Evolutionary conservation across 768 basidiomycete species (phyloP).

Genomic region (Dioszegia crocea): DNA sequence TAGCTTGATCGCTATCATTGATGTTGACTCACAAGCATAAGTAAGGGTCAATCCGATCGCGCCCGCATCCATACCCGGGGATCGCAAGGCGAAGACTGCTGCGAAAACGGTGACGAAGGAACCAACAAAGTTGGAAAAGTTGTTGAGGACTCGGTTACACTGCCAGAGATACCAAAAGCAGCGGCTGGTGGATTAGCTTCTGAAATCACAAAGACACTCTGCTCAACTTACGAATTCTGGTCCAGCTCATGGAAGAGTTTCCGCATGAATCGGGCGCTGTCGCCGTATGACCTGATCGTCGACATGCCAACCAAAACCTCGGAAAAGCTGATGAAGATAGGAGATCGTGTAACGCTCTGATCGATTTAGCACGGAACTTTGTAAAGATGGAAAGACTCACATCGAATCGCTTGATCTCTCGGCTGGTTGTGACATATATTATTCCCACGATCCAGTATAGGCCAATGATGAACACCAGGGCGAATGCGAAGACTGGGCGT

Average conservation of each 20-base stretch:
- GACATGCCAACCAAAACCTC: slow-evolving; percentile 51
- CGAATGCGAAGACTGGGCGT: slow-evolving; percentile 43
- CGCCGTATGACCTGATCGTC: slow-evolving; percentile 52
- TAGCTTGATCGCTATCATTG: not conserved
- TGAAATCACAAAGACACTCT: not conserved
- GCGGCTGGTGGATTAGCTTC: slow-evolving; percentile 22
- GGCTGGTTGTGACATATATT: slow-evolving; percentile 50
- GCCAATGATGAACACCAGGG: slow-evolving; percentile 42
- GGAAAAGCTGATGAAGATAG: slow-evolving; percentile 51
- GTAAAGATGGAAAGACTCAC: slow-evolving; percentile 21
- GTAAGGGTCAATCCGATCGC: slow-evolving; percentile 38
- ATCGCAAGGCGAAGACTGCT: slow-evolving; percentile 47
- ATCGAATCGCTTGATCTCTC: slow-evolving; percentile 53
- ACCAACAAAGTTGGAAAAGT: slow-evolving; percentile 48
- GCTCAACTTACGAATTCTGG: slow-evolving; percentile 45
- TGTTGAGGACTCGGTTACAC: slow-evolving; percentile 45
- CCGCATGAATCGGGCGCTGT: slow-evolving; percentile 50
- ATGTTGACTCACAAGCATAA: slow-evolving; percentile 33
- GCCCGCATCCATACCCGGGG: slow-evolving; percentile 47
- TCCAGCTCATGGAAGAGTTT: slow-evolving; percentile 49
- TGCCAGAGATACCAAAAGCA: slow-evolving; percentile 53
- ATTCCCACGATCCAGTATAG: slow-evolving; percentile 48
- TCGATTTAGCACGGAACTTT: not conserved
- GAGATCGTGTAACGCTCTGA: slow-evolving; percentile 48
- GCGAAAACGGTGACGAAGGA: slow-evolving; percentile 50